Conservation (phyloP, 805 yeast species). For the Tetrapisispora fleetii region DNA sequence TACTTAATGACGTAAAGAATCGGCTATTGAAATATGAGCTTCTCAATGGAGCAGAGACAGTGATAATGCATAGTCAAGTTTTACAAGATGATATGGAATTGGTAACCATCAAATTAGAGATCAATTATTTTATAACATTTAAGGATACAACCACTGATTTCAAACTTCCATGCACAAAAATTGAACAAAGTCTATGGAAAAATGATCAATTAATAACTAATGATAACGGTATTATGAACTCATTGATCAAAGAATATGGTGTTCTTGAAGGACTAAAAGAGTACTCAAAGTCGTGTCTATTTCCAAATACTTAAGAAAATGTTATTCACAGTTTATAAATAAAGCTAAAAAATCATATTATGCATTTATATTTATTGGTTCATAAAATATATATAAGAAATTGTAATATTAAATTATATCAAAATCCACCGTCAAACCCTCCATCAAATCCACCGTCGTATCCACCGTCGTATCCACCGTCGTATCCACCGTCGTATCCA, state of each 20-base stretch:
- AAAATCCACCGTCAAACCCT: slow-evolving; percentile 21
- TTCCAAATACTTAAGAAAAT: background rate
- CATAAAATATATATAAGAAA: background rate
- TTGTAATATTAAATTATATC: background rate
- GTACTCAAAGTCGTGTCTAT: slow-evolving; percentile 9
- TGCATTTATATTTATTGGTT: background rate
- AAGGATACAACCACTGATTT: background rate
- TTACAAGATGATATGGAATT: background rate
- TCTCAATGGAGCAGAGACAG: background rate
- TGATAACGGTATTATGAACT: slow-evolving; percentile 8
- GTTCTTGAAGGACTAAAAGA: slow-evolving; percentile 11
- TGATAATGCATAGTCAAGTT: background rate
- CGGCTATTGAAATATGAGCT: background rate
- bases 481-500: slow-evolving; percentile 19
- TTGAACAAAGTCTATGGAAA: slow-evolving; percentile 3
- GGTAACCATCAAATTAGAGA: background rate
- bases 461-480: slow-evolving; percentile 12
- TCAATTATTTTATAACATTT: background rate
- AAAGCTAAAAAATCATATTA: background rate
- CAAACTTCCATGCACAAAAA: slow-evolving; percentile 5
- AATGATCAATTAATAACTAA: background rate
- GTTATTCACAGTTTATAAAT: background rate
- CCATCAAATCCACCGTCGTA: slow-evolving; percentile 17
- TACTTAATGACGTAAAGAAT: background rate
- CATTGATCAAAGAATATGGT: slow-evolving; percentile 19